These are phyloP conservation scores for Solanum phureja DNA, from an alignment of 257 asterid genomes.

Conservation along the genomic window DNA sequence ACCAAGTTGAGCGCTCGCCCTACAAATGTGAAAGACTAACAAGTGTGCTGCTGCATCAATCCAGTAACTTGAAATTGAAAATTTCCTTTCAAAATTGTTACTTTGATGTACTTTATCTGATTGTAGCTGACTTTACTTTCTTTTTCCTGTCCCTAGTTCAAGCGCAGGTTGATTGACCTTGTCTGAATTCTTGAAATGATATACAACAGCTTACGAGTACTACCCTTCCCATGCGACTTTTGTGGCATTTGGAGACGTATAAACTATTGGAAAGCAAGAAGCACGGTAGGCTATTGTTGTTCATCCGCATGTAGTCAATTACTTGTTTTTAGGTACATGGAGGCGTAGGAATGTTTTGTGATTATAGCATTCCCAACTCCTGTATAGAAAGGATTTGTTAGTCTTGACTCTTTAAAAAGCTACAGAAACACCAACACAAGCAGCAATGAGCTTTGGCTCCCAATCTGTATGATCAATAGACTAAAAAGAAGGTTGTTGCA, in stretches of 20 bases:
- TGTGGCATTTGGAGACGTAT: background rate
- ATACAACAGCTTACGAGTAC: background rate
- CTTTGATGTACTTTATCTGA: background rate
- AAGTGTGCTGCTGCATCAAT: background rate
- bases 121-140: background rate
- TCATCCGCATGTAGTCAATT: background rate
- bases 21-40: background rate
- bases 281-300: background rate
- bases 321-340: background rate
- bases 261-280: background rate
- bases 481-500: background rate
- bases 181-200: constrained; percentile 14
- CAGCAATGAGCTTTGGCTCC: background rate
- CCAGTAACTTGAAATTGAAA: background rate
- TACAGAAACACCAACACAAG: background rate
- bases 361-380: background rate
- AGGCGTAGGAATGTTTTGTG: background rate
- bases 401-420: background rate
- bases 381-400: background rate
- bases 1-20: background rate
- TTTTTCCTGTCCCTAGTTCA: constrained; percentile 12
- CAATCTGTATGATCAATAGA: background rate
- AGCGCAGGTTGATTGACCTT: constrained; percentile 22
- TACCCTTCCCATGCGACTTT: background rate
- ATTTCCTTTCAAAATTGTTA: background rate